Base-by-base conservation (phyloP, 176 grass and related monocot species). In the Avena atlantica region DNA sequence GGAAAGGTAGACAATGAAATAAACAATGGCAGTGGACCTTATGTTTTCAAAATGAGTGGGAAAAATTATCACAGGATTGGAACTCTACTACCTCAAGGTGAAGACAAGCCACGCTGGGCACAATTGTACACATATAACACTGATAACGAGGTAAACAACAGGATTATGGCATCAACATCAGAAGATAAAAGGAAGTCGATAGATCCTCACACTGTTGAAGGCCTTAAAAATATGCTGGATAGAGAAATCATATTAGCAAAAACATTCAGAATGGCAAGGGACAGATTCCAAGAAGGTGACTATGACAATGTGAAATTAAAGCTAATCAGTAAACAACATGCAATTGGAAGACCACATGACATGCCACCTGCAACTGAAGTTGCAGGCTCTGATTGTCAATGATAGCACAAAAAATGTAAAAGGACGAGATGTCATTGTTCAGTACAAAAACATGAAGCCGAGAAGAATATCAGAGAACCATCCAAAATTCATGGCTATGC, bases 221-320 rank as follows among this genome's bases (percentile, higher is more conserved):
- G 62, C 8, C 57, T 90, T 2, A 2, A 34, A 57, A 37, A 72
- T 1, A 89, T 85, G 87, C 49, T 86, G 9, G 53, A 89, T 9
- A 19, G 36, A 65, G 40, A 86, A 25, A 89, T 81, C 19, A 50
- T 20, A 31, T 36, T 89, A 8, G 83, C 49, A 5, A 25, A 90
- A 27, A 27, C 84, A 81, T 90, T 86, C n/a, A 34, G 63, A 47
- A 86, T 86, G 83, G 67, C 83, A 37, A 72, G 63, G 8, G 76
- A 86, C 55, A 60, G 88, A 73, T 85, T 85, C 31, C 11, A 68
- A 37, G 56, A 61, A 76, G 57, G 12, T 9, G 59, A 51, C 12
- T 77, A 73, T n/a, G 40, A 70, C 10, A 23, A 76, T 9, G 12
- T 85, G 12, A 81, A 7, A 3, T 72, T 89, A 21, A 2, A 25